Base-by-base conservation (phyloP, 768 basidiomycete species). In the Mycena pura region DNA sequence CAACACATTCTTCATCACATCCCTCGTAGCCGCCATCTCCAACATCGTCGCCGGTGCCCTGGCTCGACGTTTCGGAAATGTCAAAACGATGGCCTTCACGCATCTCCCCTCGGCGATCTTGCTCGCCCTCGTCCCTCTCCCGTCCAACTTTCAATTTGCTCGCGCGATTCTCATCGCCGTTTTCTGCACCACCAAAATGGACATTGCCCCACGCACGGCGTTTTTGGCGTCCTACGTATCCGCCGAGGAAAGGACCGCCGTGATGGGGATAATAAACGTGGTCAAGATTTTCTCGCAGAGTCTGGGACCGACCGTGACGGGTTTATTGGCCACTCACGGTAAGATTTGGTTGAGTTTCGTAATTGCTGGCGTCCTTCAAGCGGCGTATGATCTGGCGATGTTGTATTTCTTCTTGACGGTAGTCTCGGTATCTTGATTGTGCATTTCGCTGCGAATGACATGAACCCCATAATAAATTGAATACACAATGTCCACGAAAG, bases 301-400 rank as follows among this genome's bases (percentile, higher is more conserved):
- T 45, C 1, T 46, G 8, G 57, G 57, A 15, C 57, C 57, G 10
- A 59, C 49, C 19, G 19, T 52, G 19, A 59, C 57, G 34, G 57
- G 57, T 27, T 44, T 59, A 36, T 51, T 59, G 19, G 57, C 57
- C 0, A 46, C n/a, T 29, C 40, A 52, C 14, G 57, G 49, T 22
- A 51, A 52, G 49, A 51, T 59, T 45, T 59, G 57, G 57, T 28
- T 52, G 49, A 52, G 49, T 34, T 59, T 59, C 25, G 57, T 59
- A 50, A 52, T 59, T 45, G 57, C 49, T 24, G 57, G 57, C 27
- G 50, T 52, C 32, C 43, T 59, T 43, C 49, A 52, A 9, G 49
- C 7, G 49, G 21, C 34, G 25, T 59, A 59, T 52, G 57, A 59
- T 59, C 34, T 59, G 31, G 57, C 43, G 57, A 51, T 59, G 57